Conservation (phyloP, 805 yeast species). For the Pichia gijzeniarum region DNA sequence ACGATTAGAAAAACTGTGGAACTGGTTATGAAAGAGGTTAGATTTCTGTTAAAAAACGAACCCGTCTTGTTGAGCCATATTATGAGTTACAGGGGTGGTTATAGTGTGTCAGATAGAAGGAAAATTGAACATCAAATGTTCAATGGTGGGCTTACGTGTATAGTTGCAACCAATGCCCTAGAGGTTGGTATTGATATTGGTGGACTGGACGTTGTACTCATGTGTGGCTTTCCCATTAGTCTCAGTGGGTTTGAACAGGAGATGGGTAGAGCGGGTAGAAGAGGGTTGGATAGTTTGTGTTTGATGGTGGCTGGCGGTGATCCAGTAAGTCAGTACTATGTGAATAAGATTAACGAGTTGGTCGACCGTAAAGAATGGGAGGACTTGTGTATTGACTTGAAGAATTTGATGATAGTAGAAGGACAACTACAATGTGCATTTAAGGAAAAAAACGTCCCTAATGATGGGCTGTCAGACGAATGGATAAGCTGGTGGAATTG, state of each 20-base stretch:
- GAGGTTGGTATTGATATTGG: conserved; percentile 96
- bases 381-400: conserved; percentile 54
- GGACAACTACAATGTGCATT: conserved; percentile 88
- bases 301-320: conserved; percentile 74
- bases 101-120: conserved; percentile 78
- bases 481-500: conserved; percentile 16
- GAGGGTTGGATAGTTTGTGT: conserved; percentile 78
- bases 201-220: conserved; percentile 80
- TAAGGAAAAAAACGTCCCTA: conserved; percentile 56
- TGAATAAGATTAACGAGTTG: conserved; percentile 58
- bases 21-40: conserved; percentile 73
- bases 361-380: conserved; percentile 44
- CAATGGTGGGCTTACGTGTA: conserved; percentile 74
- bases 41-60: conserved; percentile 45
- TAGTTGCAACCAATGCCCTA: conserved; percentile 90
- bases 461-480: conserved; percentile 21
- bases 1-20: conserved; percentile 84
- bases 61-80: conserved; percentile 51
- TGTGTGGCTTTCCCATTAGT: conserved; percentile 90
- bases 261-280: conserved; percentile 94
- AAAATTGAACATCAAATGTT: conserved; percentile 88
- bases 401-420: conserved; percentile 57
- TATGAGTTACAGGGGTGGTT: conserved; percentile 95
- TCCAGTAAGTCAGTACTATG: conserved; percentile 82
- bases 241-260: conserved; percentile 89